Evolutionary conservation across 1,284 basidiomycete species (phyloP).

Genomic region (Xerocomus nothofagi): DNA sequence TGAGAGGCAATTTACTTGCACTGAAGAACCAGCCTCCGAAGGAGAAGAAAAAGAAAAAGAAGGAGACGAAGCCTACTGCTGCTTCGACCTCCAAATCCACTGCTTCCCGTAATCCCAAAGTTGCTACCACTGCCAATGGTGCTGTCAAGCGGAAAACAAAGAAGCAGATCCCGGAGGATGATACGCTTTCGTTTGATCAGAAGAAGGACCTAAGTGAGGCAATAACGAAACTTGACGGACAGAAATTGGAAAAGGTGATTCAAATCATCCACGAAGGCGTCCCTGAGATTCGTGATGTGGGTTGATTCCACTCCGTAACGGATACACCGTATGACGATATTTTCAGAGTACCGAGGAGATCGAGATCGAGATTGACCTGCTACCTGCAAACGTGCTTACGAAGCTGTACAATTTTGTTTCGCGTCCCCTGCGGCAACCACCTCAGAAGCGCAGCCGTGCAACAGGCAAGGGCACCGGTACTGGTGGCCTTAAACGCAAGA

Average conservation of each 20-base stretch:
- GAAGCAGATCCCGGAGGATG: conserved; percentile 62
- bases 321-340: conserved; percentile 9
- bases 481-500: conserved; percentile 86
- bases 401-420: conserved; percentile 95
- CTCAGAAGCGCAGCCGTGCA: conserved; percentile 60
- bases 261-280: conserved; percentile 90
- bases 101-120: conserved; percentile 47
- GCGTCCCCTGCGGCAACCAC: conserved; percentile 61
- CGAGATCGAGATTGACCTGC: conserved; percentile 91
- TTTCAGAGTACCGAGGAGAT: conserved; percentile 90
- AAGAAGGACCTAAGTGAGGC: conserved; percentile 96
- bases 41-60: conserved; percentile 67
- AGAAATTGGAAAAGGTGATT: conserved; percentile 81
- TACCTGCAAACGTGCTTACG: conserved; percentile 81
- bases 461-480: conserved; percentile 78
- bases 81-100: conserved; percentile 61
- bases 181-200: conserved; percentile 83
- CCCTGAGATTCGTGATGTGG: conserved; percentile 84
- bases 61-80: conserved; percentile 53
- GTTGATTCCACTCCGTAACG: conserved; percentile 36
- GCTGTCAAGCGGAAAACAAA: conserved; percentile 57
- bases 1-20: conserved; percentile 62
- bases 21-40: conserved; percentile 55
- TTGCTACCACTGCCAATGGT: conserved; percentile 28
- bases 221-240: conserved; percentile 77